Conservation (phyloP, 2,329 filamentous ascomycete species). For the Ophiosphaerella korrae region DNA sequence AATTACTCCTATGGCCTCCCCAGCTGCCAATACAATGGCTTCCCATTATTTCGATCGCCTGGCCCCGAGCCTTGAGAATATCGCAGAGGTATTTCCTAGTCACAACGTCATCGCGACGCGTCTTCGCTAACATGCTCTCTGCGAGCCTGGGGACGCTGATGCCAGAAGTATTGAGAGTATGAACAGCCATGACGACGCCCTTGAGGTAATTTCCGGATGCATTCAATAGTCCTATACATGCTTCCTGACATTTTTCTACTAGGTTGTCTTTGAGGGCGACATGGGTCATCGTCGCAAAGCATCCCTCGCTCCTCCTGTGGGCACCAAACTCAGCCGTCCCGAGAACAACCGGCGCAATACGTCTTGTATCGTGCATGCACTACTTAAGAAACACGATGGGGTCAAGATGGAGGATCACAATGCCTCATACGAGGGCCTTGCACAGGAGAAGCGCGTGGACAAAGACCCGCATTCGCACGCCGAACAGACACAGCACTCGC, state of each 20-base stretch:
- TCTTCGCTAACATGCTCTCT: constrained; percentile 42
- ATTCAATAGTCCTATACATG: not conserved
- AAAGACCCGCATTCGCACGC: constrained; percentile 46
- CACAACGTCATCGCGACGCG: constrained; percentile 25
- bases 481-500: constrained; percentile 58
- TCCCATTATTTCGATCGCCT: constrained; percentile 27
- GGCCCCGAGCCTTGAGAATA: constrained; percentile 16
- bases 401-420: constrained; percentile 24
- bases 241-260: constrained; percentile 9
- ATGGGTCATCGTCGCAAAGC: constrained; percentile 63
- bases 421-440: constrained; percentile 41
- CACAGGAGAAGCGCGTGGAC: constrained; percentile 48
- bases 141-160: constrained; percentile 34
- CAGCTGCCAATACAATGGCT: constrained; percentile 20
- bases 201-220: constrained; percentile 43
- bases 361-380: constrained; percentile 65
- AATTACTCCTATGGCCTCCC: constrained; percentile 2
- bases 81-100: constrained; percentile 31
- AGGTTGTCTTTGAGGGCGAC: constrained; percentile 64
- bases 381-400: constrained; percentile 57
- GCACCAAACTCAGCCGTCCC: constrained; percentile 36
- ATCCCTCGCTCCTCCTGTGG: constrained; percentile 55
- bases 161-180: constrained; percentile 32
- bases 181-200: constrained; percentile 47
- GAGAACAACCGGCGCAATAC: constrained; percentile 50